Percentiles rank a stretch among this genome's conserved stretches.
Evolutionary conservation across 1,139 yeast genomes (phyloP).

Genomic region (Pichia cactophila): DNA sequence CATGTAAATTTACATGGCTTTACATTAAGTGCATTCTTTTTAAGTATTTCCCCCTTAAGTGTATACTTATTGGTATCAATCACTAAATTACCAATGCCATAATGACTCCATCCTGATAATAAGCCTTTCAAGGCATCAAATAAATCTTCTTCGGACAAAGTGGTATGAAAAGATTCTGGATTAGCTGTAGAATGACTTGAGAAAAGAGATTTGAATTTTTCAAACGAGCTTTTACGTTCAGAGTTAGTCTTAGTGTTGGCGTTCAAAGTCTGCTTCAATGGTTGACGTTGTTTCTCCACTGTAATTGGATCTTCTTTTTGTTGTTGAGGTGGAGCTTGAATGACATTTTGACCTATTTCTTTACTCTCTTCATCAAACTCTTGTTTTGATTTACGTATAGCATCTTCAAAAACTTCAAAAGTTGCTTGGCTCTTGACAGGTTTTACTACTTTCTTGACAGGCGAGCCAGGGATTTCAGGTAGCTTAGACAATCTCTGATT

Average conservation of each 20-base stretch:
- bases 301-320: neutral
- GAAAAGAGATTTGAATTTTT: constrained; percentile 27
- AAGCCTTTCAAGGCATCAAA: constrained; percentile 57
- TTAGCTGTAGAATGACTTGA: constrained; percentile 26
- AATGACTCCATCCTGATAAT: constrained; percentile 60
- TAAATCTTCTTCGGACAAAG: constrained; percentile 49
- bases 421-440: constrained; percentile 17
- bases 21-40: constrained; percentile 52
- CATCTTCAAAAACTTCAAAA: constrained; percentile 20
- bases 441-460: constrained; percentile 23
- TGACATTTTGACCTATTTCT: neutral
- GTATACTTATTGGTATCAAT: constrained; percentile 38
- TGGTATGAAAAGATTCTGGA: constrained; percentile 30
- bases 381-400: constrained; percentile 14
- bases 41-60: constrained; percentile 55
- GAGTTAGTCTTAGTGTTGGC: neutral
- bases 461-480: constrained; percentile 31
- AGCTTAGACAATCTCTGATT: constrained; percentile 21
- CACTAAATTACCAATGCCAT: constrained; percentile 55
- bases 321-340: neutral
- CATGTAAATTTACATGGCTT: constrained; percentile 61
- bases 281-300: constrained; percentile 21
- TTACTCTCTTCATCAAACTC: constrained; percentile 9
- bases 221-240: constrained; percentile 22
- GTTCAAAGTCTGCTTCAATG: constrained; percentile 14